Evolutionary conservation across 2,329 filamentous ascomycete species (phyloP).

Genomic region (Exserohilum turcica): DNA sequence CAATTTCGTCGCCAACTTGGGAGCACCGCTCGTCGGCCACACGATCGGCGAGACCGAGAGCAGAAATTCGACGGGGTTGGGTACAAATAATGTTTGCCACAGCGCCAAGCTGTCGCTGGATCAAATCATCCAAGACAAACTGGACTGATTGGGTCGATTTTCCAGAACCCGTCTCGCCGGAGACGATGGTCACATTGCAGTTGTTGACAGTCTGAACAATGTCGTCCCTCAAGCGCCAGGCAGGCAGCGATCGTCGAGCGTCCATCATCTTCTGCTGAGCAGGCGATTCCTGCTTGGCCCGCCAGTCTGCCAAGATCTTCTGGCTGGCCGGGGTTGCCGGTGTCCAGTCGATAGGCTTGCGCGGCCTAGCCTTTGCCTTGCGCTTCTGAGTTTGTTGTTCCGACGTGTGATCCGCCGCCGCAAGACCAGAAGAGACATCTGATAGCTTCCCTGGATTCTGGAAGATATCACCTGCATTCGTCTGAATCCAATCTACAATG

Average conservation of each 20-base stretch:
- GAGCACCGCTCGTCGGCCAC: slow-evolving; percentile 90
- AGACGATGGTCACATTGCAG: slow-evolving; percentile 93
- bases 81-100: slow-evolving; percentile 92
- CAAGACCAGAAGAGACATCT: slow-evolving; percentile 77
- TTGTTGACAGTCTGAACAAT: slow-evolving; percentile 76
- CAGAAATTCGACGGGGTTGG: slow-evolving; percentile 91
- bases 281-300: slow-evolving; percentile 66
- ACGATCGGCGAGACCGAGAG: slow-evolving; percentile 88
- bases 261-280: slow-evolving; percentile 76
- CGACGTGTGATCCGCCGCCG: slow-evolving; percentile 56
- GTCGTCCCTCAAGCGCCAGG: slow-evolving; percentile 79
- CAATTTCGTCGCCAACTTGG: slow-evolving; percentile 82
- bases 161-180: slow-evolving; percentile 93
- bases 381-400: slow-evolving; percentile 21
- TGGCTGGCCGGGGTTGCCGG: slow-evolving; percentile 63
- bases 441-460: slow-evolving; percentile 81
- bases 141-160: slow-evolving; percentile 98
- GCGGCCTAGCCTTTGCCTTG: slow-evolving; percentile 28
- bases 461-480: slow-evolving; percentile 80
- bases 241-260: slow-evolving; percentile 76
- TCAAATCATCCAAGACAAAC: slow-evolving; percentile 91
- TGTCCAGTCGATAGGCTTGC: slow-evolving; percentile 67
- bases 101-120: slow-evolving; percentile 73
- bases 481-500: slow-evolving; percentile 88
- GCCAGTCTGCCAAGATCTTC: slow-evolving; percentile 68